Conservation (phyloP, 192 early-diverging fungal genomes). For the Entomortierella parvispora region DNA sequence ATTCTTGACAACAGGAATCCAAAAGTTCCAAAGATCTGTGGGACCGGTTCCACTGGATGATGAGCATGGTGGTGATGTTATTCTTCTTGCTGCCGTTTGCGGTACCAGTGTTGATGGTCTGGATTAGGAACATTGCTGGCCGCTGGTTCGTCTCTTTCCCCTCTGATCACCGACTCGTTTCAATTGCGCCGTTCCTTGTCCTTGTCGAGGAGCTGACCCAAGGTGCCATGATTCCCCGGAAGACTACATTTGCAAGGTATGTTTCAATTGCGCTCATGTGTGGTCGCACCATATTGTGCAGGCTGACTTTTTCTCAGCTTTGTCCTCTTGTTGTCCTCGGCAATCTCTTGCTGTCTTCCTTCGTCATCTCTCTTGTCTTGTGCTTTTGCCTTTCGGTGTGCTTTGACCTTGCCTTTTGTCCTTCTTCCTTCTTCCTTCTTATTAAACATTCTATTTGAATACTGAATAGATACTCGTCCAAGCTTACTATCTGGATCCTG, state of each 20-base stretch:
- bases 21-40: conserved; percentile 9
- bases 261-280: conserved; percentile 53
- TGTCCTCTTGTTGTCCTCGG: too few species aligned
- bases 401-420: not conserved
- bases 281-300: too few species aligned
- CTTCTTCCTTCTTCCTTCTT: conserved; percentile 11
- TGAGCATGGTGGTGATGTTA: conserved; percentile 68
- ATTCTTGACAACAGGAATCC: not conserved
- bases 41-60: conserved; percentile 63
- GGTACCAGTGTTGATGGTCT: conserved; percentile 74
- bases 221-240: conserved; percentile 54
- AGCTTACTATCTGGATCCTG: conserved; percentile 54
- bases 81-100: conserved; percentile 74
- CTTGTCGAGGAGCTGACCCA: conserved; percentile 51
- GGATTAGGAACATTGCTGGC: conserved; percentile 76
- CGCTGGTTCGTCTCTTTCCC: conserved; percentile 76
- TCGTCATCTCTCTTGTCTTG: conserved; percentile 55
- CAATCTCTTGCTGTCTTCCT: conserved; percentile 35
- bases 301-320: too few species aligned
- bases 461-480: conserved; percentile 28
- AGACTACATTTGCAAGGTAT: conserved; percentile 58
- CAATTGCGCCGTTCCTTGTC: conserved; percentile 58
- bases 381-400: conserved; percentile 29
- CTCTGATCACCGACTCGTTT: conserved; percentile 69
- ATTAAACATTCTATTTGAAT: too few species aligned